phyloP scores from a whole-genome alignment of 2,329 filamentous ascomycete genomes.

The Lasiodiplodia theobromae region DNA sequence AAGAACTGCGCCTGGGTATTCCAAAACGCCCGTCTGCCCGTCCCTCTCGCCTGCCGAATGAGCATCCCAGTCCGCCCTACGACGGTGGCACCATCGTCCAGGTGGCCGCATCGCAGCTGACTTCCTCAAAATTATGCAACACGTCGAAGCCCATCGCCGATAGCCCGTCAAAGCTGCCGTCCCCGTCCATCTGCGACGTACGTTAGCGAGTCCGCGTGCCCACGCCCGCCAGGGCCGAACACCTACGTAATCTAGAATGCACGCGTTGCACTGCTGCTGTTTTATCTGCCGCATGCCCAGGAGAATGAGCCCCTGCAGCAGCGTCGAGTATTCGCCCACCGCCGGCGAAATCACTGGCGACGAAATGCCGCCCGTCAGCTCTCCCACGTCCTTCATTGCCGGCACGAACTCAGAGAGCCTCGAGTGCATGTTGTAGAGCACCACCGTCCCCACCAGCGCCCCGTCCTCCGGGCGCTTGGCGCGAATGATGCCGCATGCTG shows the following conservation, averaged over 20 bases:
- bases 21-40: conserved; percentile 29
- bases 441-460: conserved; percentile 76
- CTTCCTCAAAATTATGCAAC: conserved; percentile 81
- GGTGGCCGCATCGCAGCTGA: conserved; percentile 71
- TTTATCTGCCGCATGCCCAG: conserved; percentile 86
- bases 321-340: conserved; percentile 70
- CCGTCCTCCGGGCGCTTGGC: conserved; percentile 75
- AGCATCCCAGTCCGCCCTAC: conserved; percentile 32
- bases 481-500: conserved; percentile 80
- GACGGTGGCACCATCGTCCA: conserved; percentile 64
- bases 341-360: conserved; percentile 77
- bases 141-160: conserved; percentile 81
- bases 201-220: conserved; percentile 40
- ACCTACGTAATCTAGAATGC: conserved; percentile 81
- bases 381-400: conserved; percentile 65
- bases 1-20: conserved; percentile 31
- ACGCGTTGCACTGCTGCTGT: conserved; percentile 74
- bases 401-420: conserved; percentile 74
- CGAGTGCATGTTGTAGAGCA: conserved; percentile 77
- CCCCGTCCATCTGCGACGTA: conserved; percentile 66
- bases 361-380: conserved; percentile 76
- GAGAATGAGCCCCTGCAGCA: conserved; percentile 80
- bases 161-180: conserved; percentile 76
- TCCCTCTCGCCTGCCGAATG: neutral
- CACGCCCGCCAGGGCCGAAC: conserved; percentile 24